phyloP scores from a whole-genome alignment of 1,284 basidiomycete species.

The Ceratobasidium papillatum region DNA sequence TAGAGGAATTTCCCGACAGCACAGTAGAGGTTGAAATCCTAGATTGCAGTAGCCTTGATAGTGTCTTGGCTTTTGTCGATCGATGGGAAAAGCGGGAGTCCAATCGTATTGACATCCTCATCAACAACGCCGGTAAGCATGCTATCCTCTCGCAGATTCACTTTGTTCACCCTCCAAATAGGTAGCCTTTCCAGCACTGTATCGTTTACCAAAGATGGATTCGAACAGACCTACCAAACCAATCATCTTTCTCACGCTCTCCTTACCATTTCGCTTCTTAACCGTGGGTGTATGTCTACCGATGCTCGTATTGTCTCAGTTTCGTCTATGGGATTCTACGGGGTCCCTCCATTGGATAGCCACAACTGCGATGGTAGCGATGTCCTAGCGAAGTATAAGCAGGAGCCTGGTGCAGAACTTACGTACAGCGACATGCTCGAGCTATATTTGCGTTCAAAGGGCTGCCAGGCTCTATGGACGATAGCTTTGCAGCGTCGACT shows the following conservation, averaged over 20 bases:
- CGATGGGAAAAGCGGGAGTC: slow-evolving; percentile 40
- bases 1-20: slow-evolving; percentile 27
- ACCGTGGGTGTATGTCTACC: slow-evolving; percentile 7
- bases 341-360: slow-evolving; percentile 18
- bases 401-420: neutral
- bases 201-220: slow-evolving; percentile 35
- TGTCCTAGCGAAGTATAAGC: slow-evolving; percentile 19
- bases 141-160: neutral
- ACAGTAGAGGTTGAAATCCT: slow-evolving; percentile 34
- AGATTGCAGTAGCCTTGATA: slow-evolving; percentile 35
- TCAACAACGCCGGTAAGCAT: slow-evolving; percentile 42
- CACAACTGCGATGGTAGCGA: slow-evolving; percentile 28
- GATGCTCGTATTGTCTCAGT: slow-evolving; percentile 9
- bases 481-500: slow-evolving; percentile 33
- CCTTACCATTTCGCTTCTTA: slow-evolving; percentile 33
- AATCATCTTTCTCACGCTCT: slow-evolving; percentile 41
- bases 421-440: slow-evolving; percentile 24
- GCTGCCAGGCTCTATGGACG: slow-evolving; percentile 38
- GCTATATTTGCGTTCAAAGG: slow-evolving; percentile 40
- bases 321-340: slow-evolving; percentile 32
- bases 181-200: slow-evolving; percentile 1
- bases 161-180: neutral
- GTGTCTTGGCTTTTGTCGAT: slow-evolving; percentile 31
- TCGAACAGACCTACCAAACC: slow-evolving; percentile 38
- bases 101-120: slow-evolving; percentile 36